Evolutionary conservation across 257 asterid species (phyloP), one percentile per base, ranked within the genome.

Genomic region (Datura wrightii): DNA sequence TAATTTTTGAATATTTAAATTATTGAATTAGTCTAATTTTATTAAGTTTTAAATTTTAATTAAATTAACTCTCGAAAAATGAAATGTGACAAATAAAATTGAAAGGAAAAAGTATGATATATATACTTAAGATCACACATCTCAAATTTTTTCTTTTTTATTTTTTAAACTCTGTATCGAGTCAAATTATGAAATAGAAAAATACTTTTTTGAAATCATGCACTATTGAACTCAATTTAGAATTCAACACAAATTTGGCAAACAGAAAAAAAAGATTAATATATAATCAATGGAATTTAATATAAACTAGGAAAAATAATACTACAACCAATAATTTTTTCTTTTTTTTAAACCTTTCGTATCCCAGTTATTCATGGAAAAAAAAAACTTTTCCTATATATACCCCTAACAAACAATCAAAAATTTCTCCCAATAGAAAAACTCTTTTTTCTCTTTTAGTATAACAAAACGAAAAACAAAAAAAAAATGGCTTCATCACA

Each of bases 401-500:
- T 74, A 71, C 37, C 55, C 74, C 52, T 13, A 2, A 31, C 19
- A 74, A n/a, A 24, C 81, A 24, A 15, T 18, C 31, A 18, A 58
- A 2, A 74, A 10, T 71, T 24, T 24, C 60, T 48, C 80, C 1
- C 62, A 76, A 76, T 44, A 46, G 4, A 74, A 19, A 34, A 6
- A 74, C 44, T 48, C 7, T 48, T 19, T 74, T 4, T 10, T 19
- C 16, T 46, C 4, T 19, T 24, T 5, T 42, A 36, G 19, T 14
- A 37, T 36, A 66, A 62, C 16, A 62, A 2, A 66, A 19, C 36
- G 48, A 65, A 39, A 63, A 67, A 11, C 10, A 16, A 56, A 15
- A 67, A 37, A 76, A 6, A 4, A 31, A 76, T 76, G 82, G 82
- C 93, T 8, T 95, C 93, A 5, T 95, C 99, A 63, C 99, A 96